Base-by-base conservation (phyloP, 192 early-diverging fungal species). In the Chytriomyces hyalinus region DNA sequence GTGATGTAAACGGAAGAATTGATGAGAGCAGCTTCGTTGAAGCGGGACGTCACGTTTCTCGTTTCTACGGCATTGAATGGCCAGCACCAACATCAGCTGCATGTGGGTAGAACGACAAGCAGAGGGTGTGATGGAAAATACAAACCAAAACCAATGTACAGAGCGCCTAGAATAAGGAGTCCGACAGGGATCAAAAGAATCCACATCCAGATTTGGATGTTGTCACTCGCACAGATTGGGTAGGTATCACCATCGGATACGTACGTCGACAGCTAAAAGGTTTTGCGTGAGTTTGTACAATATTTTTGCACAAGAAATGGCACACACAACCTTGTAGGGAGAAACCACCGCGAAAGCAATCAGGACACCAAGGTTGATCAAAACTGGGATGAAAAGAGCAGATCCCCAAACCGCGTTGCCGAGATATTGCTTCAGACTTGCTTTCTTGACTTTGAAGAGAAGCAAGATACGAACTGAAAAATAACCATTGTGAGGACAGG, bases 1-100 rank as follows among this genome's bases (percentile, higher is more conserved):
- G 69, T 70, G 68, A 72, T 48, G 46, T 77, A 77, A 7, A 77
- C 45, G n/a, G 75, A 63, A 22, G 28, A 43, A 20, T 53, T 77
- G 26, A 77, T 77, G 15, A 67, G 68, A n/a, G 57, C 69, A 46
- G 48, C 26, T 50, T 77, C 75, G 26, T 77, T 77, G 59, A 77
- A 77, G 26, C 53, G 22, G 6, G 75, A 77, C 17, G 46, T 11
- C 24, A 77, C 75, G 66, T 74, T 70, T n/a, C 75, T 28, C 10
- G 75, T 77, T 49, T 50, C n/a, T 36, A 36, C 1, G 36, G 36
- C 36, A 36, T 36, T 36, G 36, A 36, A 36, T 36, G 36, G 2
- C 0, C 36, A 36, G 2, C 36, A 36, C 2, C 36, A 36, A 36
- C 36, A 36, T 36, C 36, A 36, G 36, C 4, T 36, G 36, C 36